Base-by-base conservation (phyloP, 1,284 basidiomycete species). In the Apiotrichum brassicae region DNA sequence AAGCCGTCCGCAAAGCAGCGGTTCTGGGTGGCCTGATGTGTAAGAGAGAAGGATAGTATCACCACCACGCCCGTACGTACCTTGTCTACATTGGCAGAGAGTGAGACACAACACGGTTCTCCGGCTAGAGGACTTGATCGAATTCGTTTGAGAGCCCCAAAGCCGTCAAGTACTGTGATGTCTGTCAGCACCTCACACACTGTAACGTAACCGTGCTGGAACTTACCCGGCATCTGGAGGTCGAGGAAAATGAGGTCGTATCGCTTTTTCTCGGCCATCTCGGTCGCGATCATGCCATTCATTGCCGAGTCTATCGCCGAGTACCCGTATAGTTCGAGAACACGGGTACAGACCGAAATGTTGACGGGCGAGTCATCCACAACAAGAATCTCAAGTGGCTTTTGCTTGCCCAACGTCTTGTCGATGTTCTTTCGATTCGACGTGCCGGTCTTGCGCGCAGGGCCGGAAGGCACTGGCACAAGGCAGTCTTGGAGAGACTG, bases 341-440 rank as follows among this genome's bases (percentile, higher is more conserved):
- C 63, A 36, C 66, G 50, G 9, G 46, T 54, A 12, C 66, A 67
- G 14, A 71, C 71, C 8, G 58, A 53, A 18, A 65, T 47, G 46
- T 73, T 73, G 57, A 70, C 63, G 0, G 52, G 43, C 41, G 68
- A 71, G 53, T 73, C 70, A 43, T 73, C 71, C 2, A 73, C 71
- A 2, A 71, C 53, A 14, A 73, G 58, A 25, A 73, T 66, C 6
- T 56, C 35, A 11, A 71, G 57, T 3, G 70, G 71, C 43, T 50
- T 51, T 14, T 53, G 33, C 38, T 43, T 37, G 18, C 48, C 56
- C 4, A 57, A 46, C 6, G 32, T 43, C 41, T 44, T 46, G 49
- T 57, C 51, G 20, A 57, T 39, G 19, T 23, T 24, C 28, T 39
- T 41, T n/a, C 34, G 32, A 2, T 9, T 7, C 16, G 24, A 9